Percentiles rank a stretch among this genome's conserved stretches.
These are phyloP conservation scores for Persicaria maculosa DNA, from an alignment of 148 eudicot species.

Conservation along the genomic window DNA sequence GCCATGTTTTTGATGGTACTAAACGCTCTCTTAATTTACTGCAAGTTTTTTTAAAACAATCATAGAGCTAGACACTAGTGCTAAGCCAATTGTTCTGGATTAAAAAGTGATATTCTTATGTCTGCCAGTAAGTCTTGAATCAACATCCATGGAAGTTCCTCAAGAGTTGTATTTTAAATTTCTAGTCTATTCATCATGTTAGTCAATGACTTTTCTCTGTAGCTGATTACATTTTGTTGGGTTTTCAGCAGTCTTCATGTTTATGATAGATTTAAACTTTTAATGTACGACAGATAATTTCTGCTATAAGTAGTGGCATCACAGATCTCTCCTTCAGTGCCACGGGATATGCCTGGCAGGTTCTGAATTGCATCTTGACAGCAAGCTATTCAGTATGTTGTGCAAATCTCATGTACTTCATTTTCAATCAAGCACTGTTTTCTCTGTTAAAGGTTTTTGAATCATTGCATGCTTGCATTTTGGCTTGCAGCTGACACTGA, in stretches of 20 bases:
- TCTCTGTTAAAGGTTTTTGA: neutral
- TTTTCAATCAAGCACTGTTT: neutral
- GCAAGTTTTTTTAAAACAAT: neutral
- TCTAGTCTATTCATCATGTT: neutral
- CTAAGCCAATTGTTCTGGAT: neutral
- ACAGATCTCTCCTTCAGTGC: conserved; percentile 66
- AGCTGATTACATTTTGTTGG: neutral
- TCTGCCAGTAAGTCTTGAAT: neutral
- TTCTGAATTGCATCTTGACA: conserved; percentile 63
- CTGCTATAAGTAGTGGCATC: conserved; percentile 71
- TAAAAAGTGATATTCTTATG: neutral
- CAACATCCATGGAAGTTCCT: neutral
- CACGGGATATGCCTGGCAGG: conserved; percentile 70
- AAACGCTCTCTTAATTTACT: neutral
- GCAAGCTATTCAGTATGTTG: conserved; percentile 62
- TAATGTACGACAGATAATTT: conserved; percentile 46
- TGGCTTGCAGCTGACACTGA: conserved; percentile 56
- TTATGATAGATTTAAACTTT: neutral
- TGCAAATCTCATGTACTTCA: neutral
- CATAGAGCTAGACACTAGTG: neutral
- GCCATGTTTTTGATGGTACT: conserved; percentile 82
- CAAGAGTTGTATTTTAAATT: neutral
- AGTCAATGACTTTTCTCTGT: too few species aligned
- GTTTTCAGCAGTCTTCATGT: neutral
- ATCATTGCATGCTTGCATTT: neutral